Conservation (phyloP, 768 basidiomycete species). For the Nidularia sp. region DNA sequence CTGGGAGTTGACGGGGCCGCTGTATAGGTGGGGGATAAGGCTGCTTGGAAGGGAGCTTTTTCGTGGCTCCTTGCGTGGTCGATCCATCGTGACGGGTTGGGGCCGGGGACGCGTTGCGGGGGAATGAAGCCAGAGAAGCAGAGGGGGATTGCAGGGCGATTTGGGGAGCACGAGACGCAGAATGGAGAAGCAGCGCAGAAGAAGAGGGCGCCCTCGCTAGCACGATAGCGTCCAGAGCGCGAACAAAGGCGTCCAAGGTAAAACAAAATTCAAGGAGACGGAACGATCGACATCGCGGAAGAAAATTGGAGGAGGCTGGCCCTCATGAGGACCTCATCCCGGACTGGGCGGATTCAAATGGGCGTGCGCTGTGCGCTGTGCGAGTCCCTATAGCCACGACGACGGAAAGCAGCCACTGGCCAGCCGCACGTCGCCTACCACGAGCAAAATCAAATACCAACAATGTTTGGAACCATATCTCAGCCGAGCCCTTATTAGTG, state of each 20-base stretch:
- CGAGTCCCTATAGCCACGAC: not conserved
- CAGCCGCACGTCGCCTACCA: too few relatives aligned
- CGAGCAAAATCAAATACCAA: too few relatives aligned
- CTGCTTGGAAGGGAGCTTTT: constrained; percentile 50
- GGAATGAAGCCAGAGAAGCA: not conserved
- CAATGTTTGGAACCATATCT: too few relatives aligned
- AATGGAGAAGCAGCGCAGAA: not conserved
- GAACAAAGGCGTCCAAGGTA: not conserved
- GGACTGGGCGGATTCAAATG: constrained; percentile 10
- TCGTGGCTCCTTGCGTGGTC: constrained; percentile 15
- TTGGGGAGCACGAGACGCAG: not conserved
- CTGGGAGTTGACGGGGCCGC: constrained; percentile 23
- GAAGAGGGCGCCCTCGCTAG: constrained; percentile 9
- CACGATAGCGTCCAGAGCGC: not conserved
- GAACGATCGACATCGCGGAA: constrained; percentile 32
- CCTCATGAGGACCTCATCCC: not conserved
- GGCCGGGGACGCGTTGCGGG: not conserved
- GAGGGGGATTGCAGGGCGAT: not conserved
- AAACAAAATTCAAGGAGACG: constrained; percentile 15
- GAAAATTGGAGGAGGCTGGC: constrained; percentile 22
- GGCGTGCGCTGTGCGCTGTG: not conserved
- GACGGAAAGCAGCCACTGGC: not conserved
- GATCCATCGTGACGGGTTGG: constrained; percentile 16
- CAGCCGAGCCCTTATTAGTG: not conserved
- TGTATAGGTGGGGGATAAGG: constrained; percentile 44